Base-by-base conservation (phyloP, 2,329 filamentous ascomycete genomes). In the Zelopaecilomyces penicillatus region DNA sequence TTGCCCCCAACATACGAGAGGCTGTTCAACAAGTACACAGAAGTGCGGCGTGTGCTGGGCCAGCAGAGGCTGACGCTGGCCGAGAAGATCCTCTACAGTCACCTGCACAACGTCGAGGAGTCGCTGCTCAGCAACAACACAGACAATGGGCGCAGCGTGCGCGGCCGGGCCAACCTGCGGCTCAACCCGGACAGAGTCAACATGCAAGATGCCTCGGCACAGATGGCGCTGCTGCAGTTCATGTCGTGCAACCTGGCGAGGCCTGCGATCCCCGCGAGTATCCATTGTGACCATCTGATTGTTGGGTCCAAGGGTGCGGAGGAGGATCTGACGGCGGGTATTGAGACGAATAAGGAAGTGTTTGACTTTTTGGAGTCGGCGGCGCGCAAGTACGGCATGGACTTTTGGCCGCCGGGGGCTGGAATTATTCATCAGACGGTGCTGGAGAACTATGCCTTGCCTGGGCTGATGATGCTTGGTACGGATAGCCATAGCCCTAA, bases 241-340 rank as follows among this genome's bases (percentile, higher is more conserved):
- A 98, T 98, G 91, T 87, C 87, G 29, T 98, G 93, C 66, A 87
- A 88, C 44, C 76, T 98, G 43, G 85, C 85, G 29, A 81, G 81
- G 48, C 95, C 93, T 2, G 90, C 90, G 7, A 91, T 98, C 41
- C 93, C 93, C 8, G 91, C 93, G 40, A 96, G 90, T 65, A 96
- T 97, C 56, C 93, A 98, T 71, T 98, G 93, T 68, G 93, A 98
- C 70, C 93, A 98, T 66, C 83, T 98, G 82, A 97, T 98, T 68
- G 91, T 97, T 30, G 93, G 91, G 45, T 84, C 94, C 67, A 85
- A 83, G 62, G 93, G 93, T 47, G 93, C 91, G 32, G 83, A 91
- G 57, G 78, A 81, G 27, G 93, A 98, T 68, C 69, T 98, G 50
- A 79, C 84, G 29, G 80, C 83, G 30, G 93, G 89, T 36, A 94